A percentile compares a stretch with the other conserved stretches of the same genome.
Evolutionary conservation across 2,329 filamentous ascomycete species (phyloP).

Genomic region (Chalara sp.): DNA sequence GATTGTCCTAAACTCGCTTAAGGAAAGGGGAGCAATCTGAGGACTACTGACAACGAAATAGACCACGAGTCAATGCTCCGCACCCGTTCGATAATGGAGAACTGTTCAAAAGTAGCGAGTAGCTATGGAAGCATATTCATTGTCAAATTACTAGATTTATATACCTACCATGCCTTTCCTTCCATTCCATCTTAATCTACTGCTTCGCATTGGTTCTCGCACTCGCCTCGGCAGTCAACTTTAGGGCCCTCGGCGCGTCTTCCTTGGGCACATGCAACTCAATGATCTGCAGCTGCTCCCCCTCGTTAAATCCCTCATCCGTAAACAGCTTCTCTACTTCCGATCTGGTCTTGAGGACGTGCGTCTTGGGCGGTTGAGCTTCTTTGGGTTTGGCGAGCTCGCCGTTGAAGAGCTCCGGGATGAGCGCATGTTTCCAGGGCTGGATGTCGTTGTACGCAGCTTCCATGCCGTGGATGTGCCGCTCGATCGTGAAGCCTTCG

Average conservation of each 20-base stretch:
- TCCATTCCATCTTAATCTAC: constrained; percentile 1
- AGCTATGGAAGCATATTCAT: no score
- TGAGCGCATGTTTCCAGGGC: constrained; percentile 64
- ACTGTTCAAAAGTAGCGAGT: no score
- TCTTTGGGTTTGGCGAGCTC: no score
- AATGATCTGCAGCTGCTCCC: constrained; percentile 58
- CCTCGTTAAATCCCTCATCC: constrained; percentile 56
- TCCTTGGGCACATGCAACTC: constrained; percentile 76
- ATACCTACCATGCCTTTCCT: not conserved
- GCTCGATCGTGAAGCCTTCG: constrained; percentile 83
- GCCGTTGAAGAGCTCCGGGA: constrained; percentile 59
- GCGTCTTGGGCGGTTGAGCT: constrained; percentile 52
- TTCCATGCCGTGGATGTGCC: constrained; percentile 79
- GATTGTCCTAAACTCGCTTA: no score
- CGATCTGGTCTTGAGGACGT: constrained; percentile 61
- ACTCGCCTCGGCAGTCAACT: constrained; percentile 63
- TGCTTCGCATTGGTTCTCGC: constrained; percentile 57
- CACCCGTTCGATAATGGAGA: no score
- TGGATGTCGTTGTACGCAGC: constrained; percentile 76
- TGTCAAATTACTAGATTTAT: no score
- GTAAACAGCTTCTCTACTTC: constrained; percentile 60
- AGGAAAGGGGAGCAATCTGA: no score
- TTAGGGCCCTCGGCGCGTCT: constrained; percentile 66
- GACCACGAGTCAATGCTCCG: no score
- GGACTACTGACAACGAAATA: no score